These are phyloP conservation scores for Sechiopsis laciniata DNA, from an alignment of 306 rosid genomes.

Conservation along the genomic window DNA sequence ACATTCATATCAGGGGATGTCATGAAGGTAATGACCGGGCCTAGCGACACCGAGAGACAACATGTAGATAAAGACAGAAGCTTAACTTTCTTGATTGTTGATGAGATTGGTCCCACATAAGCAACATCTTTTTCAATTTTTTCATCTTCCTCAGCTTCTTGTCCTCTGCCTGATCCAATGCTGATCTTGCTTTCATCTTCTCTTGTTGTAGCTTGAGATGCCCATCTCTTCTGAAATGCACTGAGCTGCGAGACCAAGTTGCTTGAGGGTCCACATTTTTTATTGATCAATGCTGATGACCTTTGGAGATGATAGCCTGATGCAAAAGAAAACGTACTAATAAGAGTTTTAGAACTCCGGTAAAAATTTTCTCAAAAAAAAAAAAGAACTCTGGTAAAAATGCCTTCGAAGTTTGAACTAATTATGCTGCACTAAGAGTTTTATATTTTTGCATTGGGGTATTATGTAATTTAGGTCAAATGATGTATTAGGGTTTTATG, in stretches of 20 bases:
- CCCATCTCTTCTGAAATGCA: slow-evolving; percentile 59
- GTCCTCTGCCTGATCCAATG: slow-evolving; percentile 62
- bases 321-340: slow-evolving; percentile 22
- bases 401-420: no score
- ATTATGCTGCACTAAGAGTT: no score
- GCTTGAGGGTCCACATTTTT: slow-evolving; percentile 25
- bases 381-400: no score
- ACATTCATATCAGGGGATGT: slow-evolving; percentile 87
- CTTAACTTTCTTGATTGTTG: slow-evolving; percentile 79
- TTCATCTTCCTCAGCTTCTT: slow-evolving; percentile 40
- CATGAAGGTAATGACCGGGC: slow-evolving; percentile 93
- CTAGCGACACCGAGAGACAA: slow-evolving; percentile 87
- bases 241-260: slow-evolving; percentile 24
- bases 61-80: slow-evolving; percentile 90
- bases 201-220: slow-evolving; percentile 42
- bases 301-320: slow-evolving; percentile 48
- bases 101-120: slow-evolving; percentile 80
- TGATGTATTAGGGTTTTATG: no score
- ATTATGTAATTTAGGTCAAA: no score
- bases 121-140: slow-evolving; percentile 54
- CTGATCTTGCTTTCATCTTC: slow-evolving; percentile 71
- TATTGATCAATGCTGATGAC: slow-evolving; percentile 31
- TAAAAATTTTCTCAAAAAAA: no score
- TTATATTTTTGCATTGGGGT: no score
- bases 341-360: background rate